Base-by-base conservation (phyloP, 2,329 filamentous ascomycete genomes). In the Microsporum audouinii region DNA sequence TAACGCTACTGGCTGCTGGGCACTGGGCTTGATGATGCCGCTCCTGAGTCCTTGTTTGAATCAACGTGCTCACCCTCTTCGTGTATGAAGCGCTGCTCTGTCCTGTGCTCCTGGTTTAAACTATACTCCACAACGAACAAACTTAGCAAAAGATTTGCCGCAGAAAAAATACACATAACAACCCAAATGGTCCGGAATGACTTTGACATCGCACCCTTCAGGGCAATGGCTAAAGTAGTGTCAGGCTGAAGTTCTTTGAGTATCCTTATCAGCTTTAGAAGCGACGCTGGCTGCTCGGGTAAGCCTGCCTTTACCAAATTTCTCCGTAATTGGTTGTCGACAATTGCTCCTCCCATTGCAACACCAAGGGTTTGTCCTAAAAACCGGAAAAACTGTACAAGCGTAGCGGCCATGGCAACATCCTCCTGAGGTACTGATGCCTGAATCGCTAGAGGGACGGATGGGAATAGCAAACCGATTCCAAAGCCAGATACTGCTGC, bases 331-430 rank as follows among this genome's bases (percentile, higher is more conserved):
- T 14, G 45, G 10, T 51, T 51, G 23, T 51, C 27, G 23, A 51
- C 29, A 51, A 51, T 31, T 51, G 45, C 45, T 57, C 86, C 85
- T 2, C 83, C 82, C 59, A 87, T 77, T 1, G 85, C 84, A 1
- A 88, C 82, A 23, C 85, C 85, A 6, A 88, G 71, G 0, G 82
- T 78, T 68, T 87, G 83, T 0, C 86, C 86, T 29, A 88, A 78
- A 1, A 81, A 79, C 10, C 84, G 80, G 65, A 84, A 79, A 74
- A 89, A 88, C 57, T 79, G 80, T 71, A 84, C 87, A 75, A 88
- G 82, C 12, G 82, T 84, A 0, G 80, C 79, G 0, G 83, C 80
- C 63, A 83, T 82, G 0, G 83, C 80, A 33, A 84, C 80, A 66
- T 86, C 80, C 61, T 78, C 76, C 62, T 78, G 78, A 0, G 77